These are phyloP conservation scores for Isatis tinctoria DNA, from an alignment of 345 rosid species.

Conservation along the genomic window DNA sequence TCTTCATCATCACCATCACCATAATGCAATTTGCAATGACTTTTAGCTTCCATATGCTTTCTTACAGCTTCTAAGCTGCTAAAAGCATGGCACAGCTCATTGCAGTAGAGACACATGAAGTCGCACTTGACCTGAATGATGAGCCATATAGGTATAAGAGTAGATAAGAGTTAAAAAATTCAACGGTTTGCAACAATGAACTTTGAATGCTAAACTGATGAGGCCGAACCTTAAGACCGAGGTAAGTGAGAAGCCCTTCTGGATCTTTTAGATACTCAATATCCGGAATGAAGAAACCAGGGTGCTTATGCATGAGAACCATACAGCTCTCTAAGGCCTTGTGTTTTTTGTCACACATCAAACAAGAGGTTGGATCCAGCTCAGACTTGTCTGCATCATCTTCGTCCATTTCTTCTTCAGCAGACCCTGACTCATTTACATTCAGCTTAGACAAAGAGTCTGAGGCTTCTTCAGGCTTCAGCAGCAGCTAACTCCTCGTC, in stretches of 20 bases:
- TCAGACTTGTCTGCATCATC: constrained; percentile 36
- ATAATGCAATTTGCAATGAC: constrained; percentile 91
- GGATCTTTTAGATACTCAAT: constrained; percentile 87
- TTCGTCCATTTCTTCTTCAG: constrained; percentile 39
- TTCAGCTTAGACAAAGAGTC: constrained; percentile 51
- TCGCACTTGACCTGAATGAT: constrained; percentile 70
- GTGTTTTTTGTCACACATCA: constrained; percentile 75
- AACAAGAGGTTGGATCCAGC: constrained; percentile 79
- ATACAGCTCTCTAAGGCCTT: constrained; percentile 65
- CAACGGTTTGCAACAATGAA: neutral
- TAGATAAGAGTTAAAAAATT: neutral
- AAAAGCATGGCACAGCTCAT: constrained; percentile 70
- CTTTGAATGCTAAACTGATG: neutral
- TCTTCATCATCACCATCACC: constrained; percentile 89
- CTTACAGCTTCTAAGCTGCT: constrained; percentile 90
- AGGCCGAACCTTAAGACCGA: constrained; percentile 70
- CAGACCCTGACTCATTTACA: constrained; percentile 46
- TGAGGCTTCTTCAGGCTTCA: constrained; percentile 49
- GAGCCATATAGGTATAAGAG: neutral
- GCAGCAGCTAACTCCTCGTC: constrained; percentile 60
- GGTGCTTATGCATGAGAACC: constrained; percentile 95
- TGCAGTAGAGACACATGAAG: constrained; percentile 86
- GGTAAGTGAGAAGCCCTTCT: constrained; percentile 75
- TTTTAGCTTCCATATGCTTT: constrained; percentile 92
- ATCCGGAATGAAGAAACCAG: constrained; percentile 89